Base-by-base conservation (phyloP, 164 flowering plant species). In the Sedum album region DNA sequence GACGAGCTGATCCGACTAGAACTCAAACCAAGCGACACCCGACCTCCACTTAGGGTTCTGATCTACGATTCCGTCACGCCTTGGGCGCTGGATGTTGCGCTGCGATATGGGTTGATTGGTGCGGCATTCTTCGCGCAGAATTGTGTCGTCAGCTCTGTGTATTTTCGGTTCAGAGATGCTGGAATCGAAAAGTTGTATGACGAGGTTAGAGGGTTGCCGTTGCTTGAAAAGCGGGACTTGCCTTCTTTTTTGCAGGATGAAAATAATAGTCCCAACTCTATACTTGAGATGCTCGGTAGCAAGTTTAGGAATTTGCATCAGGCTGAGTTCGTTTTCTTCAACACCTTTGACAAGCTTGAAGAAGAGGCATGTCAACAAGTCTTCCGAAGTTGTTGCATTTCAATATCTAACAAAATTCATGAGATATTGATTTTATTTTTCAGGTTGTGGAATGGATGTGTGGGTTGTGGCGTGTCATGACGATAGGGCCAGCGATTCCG, bases 81-180 rank as follows among this genome's bases (percentile, higher is more conserved):
- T 4, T 73, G 79, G 79, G 72, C 51, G 14, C 31, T 76, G 4
- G 74, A 76, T 20, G 36, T 73, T 2, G 79, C 72, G 11, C 55
- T 41, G 23, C 17, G 55, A 10, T n/a, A 33, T 1, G 79, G 79
- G 14, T 0, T 76, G 28, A 33, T 23, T 7, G 67, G 62, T 0
- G 74, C 70, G 4, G 23, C 41, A 25, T 63, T 31, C 38, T 31
- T 31, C 25, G 66, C 41, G 66, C 66, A 31, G 36, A 33, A 63
- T 17, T 63, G 25, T 15, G 2, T 38, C 10, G 41, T 63, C 66
- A 63, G 42, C 21, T 21, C 36, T 33, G 66, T 31, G 42, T 21
- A 31, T 20, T 63, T 18, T 33, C 25, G 25, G 44, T 44, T 38
- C 18, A 17, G 30, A 35, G 65, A n/a, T n/a, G n/a, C n/a, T n/a